Conservation (phyloP, 129 eudicot species). For the Dittrichia graveolens region DNA sequence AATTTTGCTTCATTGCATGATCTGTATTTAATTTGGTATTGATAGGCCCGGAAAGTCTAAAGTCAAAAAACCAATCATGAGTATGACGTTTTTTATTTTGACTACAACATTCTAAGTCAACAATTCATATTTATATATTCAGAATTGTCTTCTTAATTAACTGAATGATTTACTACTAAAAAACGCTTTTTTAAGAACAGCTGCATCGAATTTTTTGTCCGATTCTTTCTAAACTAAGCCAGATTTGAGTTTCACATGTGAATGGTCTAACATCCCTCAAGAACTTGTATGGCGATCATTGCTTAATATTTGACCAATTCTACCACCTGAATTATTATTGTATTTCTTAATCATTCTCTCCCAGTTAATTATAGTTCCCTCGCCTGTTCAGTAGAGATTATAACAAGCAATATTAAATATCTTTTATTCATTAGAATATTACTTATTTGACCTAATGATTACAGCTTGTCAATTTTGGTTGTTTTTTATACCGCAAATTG, state of each 20-base stretch:
- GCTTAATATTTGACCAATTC: slow-evolving; percentile 21
- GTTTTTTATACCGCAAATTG: too few species aligned
- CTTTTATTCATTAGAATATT: too few species aligned
- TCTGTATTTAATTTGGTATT: too few species aligned
- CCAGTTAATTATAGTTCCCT: too few species aligned
- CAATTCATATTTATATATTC: slow-evolving; percentile 14
- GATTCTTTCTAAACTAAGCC: background rate
- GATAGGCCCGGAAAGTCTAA: background rate
- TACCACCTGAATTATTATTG: background rate
- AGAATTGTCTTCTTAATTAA: background rate
- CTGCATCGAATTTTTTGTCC: slow-evolving; percentile 20
- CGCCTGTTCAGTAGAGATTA: too few species aligned
- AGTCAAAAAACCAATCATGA: slow-evolving; percentile 25
- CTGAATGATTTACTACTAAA: background rate
- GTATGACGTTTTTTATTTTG: slow-evolving; percentile 16
- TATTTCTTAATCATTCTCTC: background rate
- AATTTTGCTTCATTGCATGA: too few species aligned
- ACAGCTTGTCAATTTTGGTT: too few species aligned
- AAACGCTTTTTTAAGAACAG: background rate
- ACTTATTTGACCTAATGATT: too few species aligned
- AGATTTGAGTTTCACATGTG: slow-evolving; percentile 15
- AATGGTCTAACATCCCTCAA: slow-evolving; percentile 26
- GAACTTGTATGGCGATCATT: slow-evolving; percentile 9
- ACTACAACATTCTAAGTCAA: slow-evolving; percentile 1
- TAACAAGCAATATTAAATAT: too few species aligned